Conservation (phyloP, 2,329 filamentous ascomycete species). For the Pestalotiopsis sp. region DNA sequence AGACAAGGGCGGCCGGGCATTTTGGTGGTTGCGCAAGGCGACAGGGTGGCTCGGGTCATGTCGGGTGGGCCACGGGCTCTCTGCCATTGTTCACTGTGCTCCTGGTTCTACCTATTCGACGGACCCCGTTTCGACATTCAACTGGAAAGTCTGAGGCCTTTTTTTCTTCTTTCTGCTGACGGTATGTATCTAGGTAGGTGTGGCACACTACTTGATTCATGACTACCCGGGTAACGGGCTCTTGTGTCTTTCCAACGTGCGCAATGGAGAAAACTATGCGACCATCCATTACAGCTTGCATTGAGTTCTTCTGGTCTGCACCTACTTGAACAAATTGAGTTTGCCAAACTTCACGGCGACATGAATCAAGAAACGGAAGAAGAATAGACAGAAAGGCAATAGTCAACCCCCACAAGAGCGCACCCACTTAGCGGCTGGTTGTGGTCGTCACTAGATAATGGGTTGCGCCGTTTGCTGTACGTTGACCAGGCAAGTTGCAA, state of each 20-base stretch:
- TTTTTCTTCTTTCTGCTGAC: neutral
- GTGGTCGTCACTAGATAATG: neutral
- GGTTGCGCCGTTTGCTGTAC: neutral
- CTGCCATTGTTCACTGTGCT: neutral
- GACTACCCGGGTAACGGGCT: neutral
- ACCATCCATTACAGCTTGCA: neutral
- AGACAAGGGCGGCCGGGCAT: constrained; percentile 33
- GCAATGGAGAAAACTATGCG: neutral
- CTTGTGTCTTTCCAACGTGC: neutral
- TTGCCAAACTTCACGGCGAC: neutral
- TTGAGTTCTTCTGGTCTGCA: neutral
- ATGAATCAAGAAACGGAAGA: constrained; percentile 9
- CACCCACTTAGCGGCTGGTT: constrained; percentile 23
- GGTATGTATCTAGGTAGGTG: neutral
- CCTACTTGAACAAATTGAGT: neutral
- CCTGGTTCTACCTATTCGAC: neutral
- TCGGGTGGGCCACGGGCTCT: constrained; percentile 3
- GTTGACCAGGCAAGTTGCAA: neutral
- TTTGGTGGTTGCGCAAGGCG: constrained; percentile 14
- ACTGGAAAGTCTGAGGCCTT: constrained; percentile 5
- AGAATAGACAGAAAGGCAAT: constrained; percentile 7
- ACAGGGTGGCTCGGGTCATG: constrained; percentile 10
- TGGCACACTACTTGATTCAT: constrained; percentile 8
- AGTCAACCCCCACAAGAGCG: constrained; percentile 19
- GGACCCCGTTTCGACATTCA: constrained; percentile 5